Percentiles rank a stretch among this genome's conserved stretches.
These are phyloP conservation scores for Mycena leptocephala DNA, from an alignment of 768 basidiomycete genomes.

Conservation along the genomic window DNA sequence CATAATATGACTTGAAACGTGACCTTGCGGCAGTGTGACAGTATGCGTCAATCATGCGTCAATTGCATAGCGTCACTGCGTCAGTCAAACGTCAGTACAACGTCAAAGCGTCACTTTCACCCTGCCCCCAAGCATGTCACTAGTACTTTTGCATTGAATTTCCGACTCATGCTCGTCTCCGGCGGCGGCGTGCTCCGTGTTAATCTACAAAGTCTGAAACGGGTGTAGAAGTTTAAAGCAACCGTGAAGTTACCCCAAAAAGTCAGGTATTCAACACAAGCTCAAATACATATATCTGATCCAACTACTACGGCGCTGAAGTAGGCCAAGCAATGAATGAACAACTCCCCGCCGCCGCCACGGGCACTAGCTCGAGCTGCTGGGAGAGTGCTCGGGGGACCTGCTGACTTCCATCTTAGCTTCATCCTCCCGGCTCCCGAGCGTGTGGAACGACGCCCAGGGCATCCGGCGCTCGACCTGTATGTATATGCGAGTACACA, in stretches of 20 bases:
- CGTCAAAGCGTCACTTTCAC: too few relatives aligned
- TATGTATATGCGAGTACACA: too few relatives aligned
- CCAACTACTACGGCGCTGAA: constrained; percentile 9
- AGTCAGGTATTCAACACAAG: constrained; percentile 6
- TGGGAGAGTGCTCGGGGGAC: not conserved
- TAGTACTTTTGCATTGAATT: too few relatives aligned
- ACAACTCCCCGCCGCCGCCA: constrained; percentile 5
- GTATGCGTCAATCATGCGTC: too few relatives aligned
- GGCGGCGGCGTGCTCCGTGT: not conserved
- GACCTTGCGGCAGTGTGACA: too few relatives aligned
- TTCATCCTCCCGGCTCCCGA: too few relatives aligned
- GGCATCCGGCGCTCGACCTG: too few relatives aligned
- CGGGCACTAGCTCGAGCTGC: constrained; percentile 7
- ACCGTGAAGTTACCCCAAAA: constrained; percentile 4
- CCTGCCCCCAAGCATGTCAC: too few relatives aligned
- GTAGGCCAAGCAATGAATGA: constrained; percentile 6
- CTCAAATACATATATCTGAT: constrained; percentile 6
- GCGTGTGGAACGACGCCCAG: not conserved
- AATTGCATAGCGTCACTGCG: too few relatives aligned
- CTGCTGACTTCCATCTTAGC: not conserved
- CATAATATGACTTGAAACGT: too few relatives aligned
- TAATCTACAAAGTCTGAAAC: constrained; percentile 3
- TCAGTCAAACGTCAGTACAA: too few relatives aligned
- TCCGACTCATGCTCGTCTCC: not conserved
- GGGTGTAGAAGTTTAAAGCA: constrained; percentile 7